Evolutionary conservation across 306 rosid genomes (phyloP).

Genomic region (Cicer yamashitae): DNA sequence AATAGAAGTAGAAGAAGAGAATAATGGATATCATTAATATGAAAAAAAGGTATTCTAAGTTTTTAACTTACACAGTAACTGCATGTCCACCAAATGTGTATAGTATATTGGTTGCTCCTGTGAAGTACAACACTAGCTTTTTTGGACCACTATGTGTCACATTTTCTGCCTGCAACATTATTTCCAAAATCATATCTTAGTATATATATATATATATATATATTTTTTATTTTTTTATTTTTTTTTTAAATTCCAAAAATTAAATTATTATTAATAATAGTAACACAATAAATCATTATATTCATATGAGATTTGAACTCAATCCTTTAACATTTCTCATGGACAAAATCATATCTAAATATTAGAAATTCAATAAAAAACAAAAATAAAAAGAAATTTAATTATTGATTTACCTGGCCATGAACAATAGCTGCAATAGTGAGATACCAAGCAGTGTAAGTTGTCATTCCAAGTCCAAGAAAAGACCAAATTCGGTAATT

Average conservation of each 20-base stretch:
- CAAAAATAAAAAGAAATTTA: not conserved
- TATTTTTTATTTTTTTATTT: no score
- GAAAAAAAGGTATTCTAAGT: not conserved
- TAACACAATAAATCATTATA: no score
- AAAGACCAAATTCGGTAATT: conserved; percentile 98
- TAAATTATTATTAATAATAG: no score
- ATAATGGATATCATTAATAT: not conserved
- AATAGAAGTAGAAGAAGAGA: not conserved
- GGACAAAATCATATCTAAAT: no score
- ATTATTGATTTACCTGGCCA: conserved; percentile 71
- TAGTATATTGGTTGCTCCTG: conserved; percentile 95
- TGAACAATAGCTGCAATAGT: conserved; percentile 68
- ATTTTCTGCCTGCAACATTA: conserved; percentile 59
- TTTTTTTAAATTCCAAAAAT: no score
- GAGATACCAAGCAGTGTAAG: conserved; percentile 96
- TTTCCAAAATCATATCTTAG: not conserved
- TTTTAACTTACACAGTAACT: conserved; percentile 78
- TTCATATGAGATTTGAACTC: no score
- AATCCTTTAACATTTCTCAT: no score
- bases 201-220: not conserved
- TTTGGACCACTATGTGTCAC: conserved; percentile 77
- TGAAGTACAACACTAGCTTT: conserved; percentile 87
- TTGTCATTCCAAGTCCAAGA: conserved; percentile 96
- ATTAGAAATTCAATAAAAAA: no score
- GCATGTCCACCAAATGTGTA: conserved; percentile 99